Evolutionary conservation across 75 land plant genomes (phyloP).

Genomic region (Picea glauca): DNA sequence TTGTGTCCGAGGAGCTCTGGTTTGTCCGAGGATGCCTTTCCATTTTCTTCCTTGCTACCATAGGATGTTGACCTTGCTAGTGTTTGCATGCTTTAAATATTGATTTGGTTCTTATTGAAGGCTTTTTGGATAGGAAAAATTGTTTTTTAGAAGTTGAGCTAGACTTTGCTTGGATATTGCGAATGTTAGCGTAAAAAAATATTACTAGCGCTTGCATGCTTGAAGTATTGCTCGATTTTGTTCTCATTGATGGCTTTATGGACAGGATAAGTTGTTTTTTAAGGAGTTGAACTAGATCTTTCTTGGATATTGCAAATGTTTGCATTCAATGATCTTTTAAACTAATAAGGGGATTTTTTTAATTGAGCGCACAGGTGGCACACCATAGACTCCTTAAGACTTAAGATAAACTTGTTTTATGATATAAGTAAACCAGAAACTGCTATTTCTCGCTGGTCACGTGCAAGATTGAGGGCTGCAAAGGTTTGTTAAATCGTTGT

Average conservation of each 20-base stretch:
- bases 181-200: too few species aligned
- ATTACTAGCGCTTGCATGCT: too few species aligned
- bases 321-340: neutral
- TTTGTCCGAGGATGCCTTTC: conserved; percentile 7
- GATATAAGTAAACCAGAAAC: conserved; percentile 10
- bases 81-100: neutral
- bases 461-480: neutral
- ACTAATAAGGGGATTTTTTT: neutral
- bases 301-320: neutral
- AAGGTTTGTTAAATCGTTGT: neutral
- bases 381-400: neutral
- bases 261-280: neutral
- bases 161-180: neutral
- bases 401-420: neutral
- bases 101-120: neutral
- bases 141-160: neutral
- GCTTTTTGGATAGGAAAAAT: neutral
- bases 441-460: neutral
- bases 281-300: neutral
- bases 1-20: conserved; percentile 72
- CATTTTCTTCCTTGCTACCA: neutral
- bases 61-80: neutral
- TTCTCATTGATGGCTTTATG: neutral
- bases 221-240: too few species aligned
- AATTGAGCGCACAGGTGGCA: neutral